phyloP scores from a whole-genome alignment of 2,329 filamentous ascomycete species.

The Alternaria triticimaculans region DNA sequence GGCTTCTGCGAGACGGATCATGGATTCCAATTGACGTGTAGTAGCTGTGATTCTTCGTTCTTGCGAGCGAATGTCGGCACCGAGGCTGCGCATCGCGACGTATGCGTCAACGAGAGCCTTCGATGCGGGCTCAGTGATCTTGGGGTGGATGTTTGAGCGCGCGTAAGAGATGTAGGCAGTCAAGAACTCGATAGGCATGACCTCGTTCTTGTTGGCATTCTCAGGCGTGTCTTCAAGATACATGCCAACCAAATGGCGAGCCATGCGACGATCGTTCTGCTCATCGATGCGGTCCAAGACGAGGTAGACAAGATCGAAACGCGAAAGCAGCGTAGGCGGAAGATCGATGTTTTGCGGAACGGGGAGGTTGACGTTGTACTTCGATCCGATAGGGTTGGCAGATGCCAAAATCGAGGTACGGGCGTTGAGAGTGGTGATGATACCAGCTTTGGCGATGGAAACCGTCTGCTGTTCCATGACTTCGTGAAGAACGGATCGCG shows the following conservation, averaged over 20 bases:
- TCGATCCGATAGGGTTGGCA: constrained; percentile 96
- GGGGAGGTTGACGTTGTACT: constrained; percentile 94
- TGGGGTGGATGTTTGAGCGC: constrained; percentile 82
- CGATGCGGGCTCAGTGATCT: constrained; percentile 80
- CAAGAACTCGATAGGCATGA: constrained; percentile 87
- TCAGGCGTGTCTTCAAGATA: constrained; percentile 95
- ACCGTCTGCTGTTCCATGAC: constrained; percentile 84
- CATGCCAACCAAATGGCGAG: constrained; percentile 92
- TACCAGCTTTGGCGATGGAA: constrained; percentile 78
- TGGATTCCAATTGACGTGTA: constrained; percentile 93
- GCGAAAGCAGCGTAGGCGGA: constrained; percentile 89
- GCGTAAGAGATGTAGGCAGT: constrained; percentile 98
- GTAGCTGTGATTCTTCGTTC: constrained; percentile 98
- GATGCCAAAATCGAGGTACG: constrained; percentile 95
- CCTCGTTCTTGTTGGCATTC: constrained; percentile 77
- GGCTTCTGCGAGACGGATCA: constrained; percentile 96
- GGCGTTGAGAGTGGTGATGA: constrained; percentile 89
- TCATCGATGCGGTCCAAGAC: constrained; percentile 95
- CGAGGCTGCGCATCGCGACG: constrained; percentile 92
- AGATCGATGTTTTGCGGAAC: constrained; percentile 98
- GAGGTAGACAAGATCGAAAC: constrained; percentile 96
- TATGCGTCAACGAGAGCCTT: constrained; percentile 85
- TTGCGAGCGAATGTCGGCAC: constrained; percentile 71
- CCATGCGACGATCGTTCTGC: constrained; percentile 83
- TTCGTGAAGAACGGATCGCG: constrained; percentile 76